phyloP scores from a whole-genome alignment of 2,329 filamentous ascomycete genomes.

The Phialophora tarda region DNA sequence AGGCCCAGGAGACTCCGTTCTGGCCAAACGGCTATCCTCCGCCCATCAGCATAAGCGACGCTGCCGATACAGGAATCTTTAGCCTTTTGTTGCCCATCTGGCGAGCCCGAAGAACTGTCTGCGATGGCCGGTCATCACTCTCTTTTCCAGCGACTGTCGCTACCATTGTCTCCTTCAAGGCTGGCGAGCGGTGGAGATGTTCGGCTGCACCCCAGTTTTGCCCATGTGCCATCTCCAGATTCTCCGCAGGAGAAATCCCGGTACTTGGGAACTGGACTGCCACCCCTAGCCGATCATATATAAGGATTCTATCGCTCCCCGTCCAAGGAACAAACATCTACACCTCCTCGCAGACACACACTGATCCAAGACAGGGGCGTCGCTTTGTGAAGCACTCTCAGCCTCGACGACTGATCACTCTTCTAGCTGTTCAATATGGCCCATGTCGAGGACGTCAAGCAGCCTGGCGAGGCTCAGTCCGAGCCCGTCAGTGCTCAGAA shows the following conservation, averaged over 20 bases:
- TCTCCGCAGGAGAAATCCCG: constrained; percentile 1
- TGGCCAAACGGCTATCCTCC: constrained; percentile 2
- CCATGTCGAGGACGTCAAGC: constrained; percentile 13
- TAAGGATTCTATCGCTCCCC: background rate
- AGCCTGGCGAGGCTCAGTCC: constrained; percentile 1
- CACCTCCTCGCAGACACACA: background rate
- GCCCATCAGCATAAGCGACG: constrained; percentile 11
- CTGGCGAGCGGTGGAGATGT: background rate
- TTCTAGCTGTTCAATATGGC: background rate
- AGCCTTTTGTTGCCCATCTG: constrained; percentile 2
- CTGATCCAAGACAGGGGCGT: background rate
- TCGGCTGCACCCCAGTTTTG: constrained; percentile 12
- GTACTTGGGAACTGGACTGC: background rate
- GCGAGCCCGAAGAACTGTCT: background rate
- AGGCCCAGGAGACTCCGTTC: background rate
- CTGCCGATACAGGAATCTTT: constrained; percentile 9
- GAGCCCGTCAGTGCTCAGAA: constrained; percentile 11
- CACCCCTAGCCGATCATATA: background rate
- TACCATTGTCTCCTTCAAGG: background rate
- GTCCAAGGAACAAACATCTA: background rate
- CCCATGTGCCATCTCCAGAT: constrained; percentile 12
- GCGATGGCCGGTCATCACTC: background rate
- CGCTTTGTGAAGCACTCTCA: background rate
- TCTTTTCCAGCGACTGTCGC: background rate
- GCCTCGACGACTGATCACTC: no score